Base-by-base conservation (phyloP, 1,139 yeast species). In the Debaryomycetaceae sp. region DNA sequence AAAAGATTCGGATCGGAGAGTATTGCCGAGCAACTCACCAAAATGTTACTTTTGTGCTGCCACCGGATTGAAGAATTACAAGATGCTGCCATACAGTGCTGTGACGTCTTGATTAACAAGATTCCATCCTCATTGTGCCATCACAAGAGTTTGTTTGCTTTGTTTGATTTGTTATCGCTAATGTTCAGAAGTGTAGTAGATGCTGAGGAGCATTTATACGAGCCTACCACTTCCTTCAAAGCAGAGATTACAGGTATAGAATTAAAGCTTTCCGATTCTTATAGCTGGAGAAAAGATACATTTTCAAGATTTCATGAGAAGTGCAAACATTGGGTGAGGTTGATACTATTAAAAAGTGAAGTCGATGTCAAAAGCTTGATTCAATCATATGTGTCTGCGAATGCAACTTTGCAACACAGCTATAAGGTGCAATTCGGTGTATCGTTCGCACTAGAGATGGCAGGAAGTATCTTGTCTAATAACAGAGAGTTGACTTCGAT, bases 391-490 rank as follows among this genome's bases (percentile, higher is more conserved):
- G 79, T 90, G 9, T 75, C 90, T 4, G 73, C 66, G 31, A 59
- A 66, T 24, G 74, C 74, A 56, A 57, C 64, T 38, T 62, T 64
- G 38, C 67, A 61, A 42, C 51, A 59, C 13, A 53, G 50, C 34
- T 56, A 57, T 36, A 69, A 68, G 44, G 76, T 87, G 37, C 85
- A 87, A 46, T 83, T 78, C 59, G 98, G 97, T 38, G 85, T 87
- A 44, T 84, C 95, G 0, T 88, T 93, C 72, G 98, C 98, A 0
- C 69, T 90, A 49, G 95, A 88, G 54, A 78, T 89, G 83, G 95
- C 96, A 1, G 93, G 95, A 2, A 65, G 78, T 6, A 78, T 88
- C 22, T 68, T 84, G 14, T 74, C 83, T 23, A 75, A 75, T 38
- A 95, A 89, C 54, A 73, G 80, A 48, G 91, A 85, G 54, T 64